A percentile compares a stretch with the other conserved stretches of the same genome.
phyloP scores from a whole-genome alignment of 2,329 filamentous ascomycete species.

The Chrysosphaeria jannelii region DNA sequence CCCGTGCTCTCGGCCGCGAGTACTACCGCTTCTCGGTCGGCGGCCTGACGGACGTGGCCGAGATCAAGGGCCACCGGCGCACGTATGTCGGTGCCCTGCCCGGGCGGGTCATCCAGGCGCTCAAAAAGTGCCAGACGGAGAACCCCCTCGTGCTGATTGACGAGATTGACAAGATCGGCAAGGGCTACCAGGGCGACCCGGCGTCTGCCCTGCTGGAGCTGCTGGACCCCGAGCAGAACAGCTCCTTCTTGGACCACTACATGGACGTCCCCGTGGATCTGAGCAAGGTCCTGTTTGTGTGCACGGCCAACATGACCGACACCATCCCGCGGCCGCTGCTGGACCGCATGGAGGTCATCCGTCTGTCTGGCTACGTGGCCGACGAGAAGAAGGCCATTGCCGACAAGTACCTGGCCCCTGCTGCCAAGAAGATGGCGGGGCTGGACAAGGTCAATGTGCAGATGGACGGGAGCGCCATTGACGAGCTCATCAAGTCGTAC shows the following conservation, averaged over 20 bases:
- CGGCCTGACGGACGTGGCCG: conserved; percentile 84
- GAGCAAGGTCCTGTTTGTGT: conserved; percentile 93
- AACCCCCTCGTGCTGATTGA: conserved; percentile 92
- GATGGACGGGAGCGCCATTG: conserved; percentile 64
- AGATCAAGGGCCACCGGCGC: conserved; percentile 90
- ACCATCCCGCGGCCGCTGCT: conserved; percentile 83
- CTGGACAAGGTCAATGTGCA: conserved; percentile 72
- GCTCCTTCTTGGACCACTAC: conserved; percentile 90
- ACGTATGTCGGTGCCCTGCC: conserved; percentile 92
- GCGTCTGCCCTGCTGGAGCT: conserved; percentile 80
- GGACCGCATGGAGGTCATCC: conserved; percentile 93
- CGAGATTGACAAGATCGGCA: conserved; percentile 92
- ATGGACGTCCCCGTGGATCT: conserved; percentile 94
- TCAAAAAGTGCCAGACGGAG: conserved; percentile 98
- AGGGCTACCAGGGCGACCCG: conserved; percentile 87
- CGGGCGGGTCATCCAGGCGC: conserved; percentile 84
- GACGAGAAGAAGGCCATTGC: conserved; percentile 99
- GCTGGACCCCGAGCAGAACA: conserved; percentile 91
- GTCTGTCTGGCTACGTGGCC: conserved; percentile 82
- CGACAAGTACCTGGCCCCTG: conserved; percentile 68
- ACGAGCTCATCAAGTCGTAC: conserved; percentile 95
- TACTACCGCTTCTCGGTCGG: conserved; percentile 98
- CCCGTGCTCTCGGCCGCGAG: conserved; percentile 71
- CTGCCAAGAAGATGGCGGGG: conserved; percentile 80
- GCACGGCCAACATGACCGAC: conserved; percentile 96